Conservation (phyloP, 352 stramenopile genomes). For the Pseudoperonospora humuli region DNA sequence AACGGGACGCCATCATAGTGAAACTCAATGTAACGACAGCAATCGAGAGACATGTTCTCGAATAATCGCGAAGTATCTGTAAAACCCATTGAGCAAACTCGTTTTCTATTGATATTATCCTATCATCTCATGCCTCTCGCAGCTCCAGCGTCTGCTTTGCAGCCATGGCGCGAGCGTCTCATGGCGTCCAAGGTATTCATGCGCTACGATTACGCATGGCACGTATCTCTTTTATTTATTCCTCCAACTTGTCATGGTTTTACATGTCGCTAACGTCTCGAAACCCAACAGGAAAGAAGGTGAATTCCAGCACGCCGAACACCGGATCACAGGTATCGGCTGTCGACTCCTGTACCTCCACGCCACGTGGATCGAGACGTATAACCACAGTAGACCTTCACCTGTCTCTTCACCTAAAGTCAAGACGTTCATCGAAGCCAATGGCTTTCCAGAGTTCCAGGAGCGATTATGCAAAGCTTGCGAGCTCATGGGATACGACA, state of each 20-base stretch:
- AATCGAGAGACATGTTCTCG: slow-evolving; percentile 17
- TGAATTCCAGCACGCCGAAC: slow-evolving; percentile 44
- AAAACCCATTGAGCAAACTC: too few species aligned
- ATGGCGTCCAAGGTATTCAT: slow-evolving; percentile 52
- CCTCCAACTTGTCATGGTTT: slow-evolving; percentile 6
- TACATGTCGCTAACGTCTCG: slow-evolving; percentile 2
- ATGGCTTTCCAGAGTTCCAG: slow-evolving; percentile 49
- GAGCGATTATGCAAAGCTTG: slow-evolving; percentile 27
- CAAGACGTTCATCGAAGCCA: slow-evolving; percentile 38
- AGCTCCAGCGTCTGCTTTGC: slow-evolving; percentile 19
- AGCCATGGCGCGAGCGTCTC: slow-evolving; percentile 42
- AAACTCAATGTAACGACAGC: background rate
- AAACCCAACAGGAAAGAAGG: slow-evolving; percentile 38
- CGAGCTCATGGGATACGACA: slow-evolving; percentile 44
- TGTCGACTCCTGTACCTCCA: slow-evolving; percentile 72
- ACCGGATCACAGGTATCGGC: slow-evolving; percentile 46
- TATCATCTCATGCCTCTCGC: too few species aligned
- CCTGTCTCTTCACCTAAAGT: background rate
- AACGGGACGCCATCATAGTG: background rate
- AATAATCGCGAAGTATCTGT: slow-evolving; percentile 16
- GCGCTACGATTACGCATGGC: slow-evolving; percentile 85
- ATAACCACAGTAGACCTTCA: slow-evolving; percentile 1
- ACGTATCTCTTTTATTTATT: slow-evolving; percentile 5
- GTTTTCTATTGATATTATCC: too few species aligned
- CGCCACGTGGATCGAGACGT: slow-evolving; percentile 33